phyloP scores from a whole-genome alignment of 2,329 filamentous ascomycete genomes.

The Chaetomium sp. region DNA sequence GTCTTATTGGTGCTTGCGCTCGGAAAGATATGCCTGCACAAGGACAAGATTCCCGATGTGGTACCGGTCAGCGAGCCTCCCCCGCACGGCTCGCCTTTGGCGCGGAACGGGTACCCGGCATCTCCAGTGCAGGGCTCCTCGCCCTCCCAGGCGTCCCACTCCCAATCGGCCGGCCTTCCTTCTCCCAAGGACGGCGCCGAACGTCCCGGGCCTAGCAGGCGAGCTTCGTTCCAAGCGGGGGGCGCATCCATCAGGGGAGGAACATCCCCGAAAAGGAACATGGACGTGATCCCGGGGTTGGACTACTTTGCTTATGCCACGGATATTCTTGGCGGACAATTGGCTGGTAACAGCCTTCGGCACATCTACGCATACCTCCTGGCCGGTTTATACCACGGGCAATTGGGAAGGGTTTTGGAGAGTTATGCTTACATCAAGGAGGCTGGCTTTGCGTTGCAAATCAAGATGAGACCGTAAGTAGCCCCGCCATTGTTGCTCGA shows the following conservation, averaged over 20 bases:
- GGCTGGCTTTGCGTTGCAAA: constrained; percentile 62
- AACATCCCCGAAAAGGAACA: constrained; percentile 55
- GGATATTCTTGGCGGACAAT: constrained; percentile 80
- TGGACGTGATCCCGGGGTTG: constrained; percentile 85
- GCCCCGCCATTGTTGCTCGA: background rate
- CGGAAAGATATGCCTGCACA: constrained; percentile 73
- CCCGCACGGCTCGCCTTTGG: constrained; percentile 43
- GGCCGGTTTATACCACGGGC: constrained; percentile 85
- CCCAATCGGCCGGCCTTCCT: constrained; percentile 53
- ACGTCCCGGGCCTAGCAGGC: constrained; percentile 49
- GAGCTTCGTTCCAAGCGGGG: constrained; percentile 54
- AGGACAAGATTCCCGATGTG: constrained; percentile 57
- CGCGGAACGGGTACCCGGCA: constrained; percentile 54
- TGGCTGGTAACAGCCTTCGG: constrained; percentile 76
- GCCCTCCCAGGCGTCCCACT: constrained; percentile 48
- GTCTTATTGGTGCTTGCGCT: constrained; percentile 82
- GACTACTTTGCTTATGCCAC: constrained; percentile 87
- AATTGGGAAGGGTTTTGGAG: constrained; percentile 82
- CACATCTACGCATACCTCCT: constrained; percentile 85
- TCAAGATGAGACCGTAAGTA: constrained; percentile 73
- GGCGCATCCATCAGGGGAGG: constrained; percentile 26
- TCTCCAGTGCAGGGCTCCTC: constrained; percentile 61
- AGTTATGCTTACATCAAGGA: constrained; percentile 68
- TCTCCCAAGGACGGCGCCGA: constrained; percentile 56
- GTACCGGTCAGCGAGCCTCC: constrained; percentile 52